phyloP scores from a whole-genome alignment of 208 protist genomes.

The Crithidia acanthocephali region DNA sequence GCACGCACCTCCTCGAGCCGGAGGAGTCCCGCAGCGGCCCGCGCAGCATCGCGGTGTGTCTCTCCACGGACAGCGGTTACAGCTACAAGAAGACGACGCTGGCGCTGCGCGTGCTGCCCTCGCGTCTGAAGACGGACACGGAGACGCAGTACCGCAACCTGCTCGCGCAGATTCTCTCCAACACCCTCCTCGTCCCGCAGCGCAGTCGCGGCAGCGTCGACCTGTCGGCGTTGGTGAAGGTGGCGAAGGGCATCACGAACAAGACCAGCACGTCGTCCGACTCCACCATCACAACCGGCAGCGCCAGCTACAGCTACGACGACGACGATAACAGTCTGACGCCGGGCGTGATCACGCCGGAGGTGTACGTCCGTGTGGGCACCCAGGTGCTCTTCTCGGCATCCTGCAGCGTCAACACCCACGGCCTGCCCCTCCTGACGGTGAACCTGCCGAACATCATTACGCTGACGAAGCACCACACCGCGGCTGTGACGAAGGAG shows the following conservation, averaged over 20 bases:
- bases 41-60: conserved; percentile 39
- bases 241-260: conserved; percentile 7
- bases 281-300: conserved; percentile 6
- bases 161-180: conserved; percentile 42
- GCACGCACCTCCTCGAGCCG: conserved; percentile 38
- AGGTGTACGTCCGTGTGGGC: conserved; percentile 28
- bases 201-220: conserved; percentile 52
- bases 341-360: background rate
- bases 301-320: background rate
- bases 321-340: conserved; percentile 8
- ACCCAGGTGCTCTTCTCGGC: conserved; percentile 57
- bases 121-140: conserved; percentile 44
- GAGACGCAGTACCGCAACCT: conserved; percentile 45
- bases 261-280: background rate
- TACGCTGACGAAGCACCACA: conserved; percentile 51
- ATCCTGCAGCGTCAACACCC: conserved; percentile 50
- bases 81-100: conserved; percentile 46
- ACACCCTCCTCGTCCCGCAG: conserved; percentile 65
- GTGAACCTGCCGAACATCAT: conserved; percentile 41
- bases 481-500: conserved; percentile 22
- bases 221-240: conserved; percentile 38
- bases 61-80: conserved; percentile 53
- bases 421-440: conserved; percentile 48
- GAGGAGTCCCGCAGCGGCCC: conserved; percentile 16
- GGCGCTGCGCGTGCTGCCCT: conserved; percentile 41